A percentile compares a stretch with the other conserved stretches of the same genome.
These are phyloP conservation scores for Salvia splendens DNA, from an alignment of 257 asterid genomes.

Conservation along the genomic window DNA sequence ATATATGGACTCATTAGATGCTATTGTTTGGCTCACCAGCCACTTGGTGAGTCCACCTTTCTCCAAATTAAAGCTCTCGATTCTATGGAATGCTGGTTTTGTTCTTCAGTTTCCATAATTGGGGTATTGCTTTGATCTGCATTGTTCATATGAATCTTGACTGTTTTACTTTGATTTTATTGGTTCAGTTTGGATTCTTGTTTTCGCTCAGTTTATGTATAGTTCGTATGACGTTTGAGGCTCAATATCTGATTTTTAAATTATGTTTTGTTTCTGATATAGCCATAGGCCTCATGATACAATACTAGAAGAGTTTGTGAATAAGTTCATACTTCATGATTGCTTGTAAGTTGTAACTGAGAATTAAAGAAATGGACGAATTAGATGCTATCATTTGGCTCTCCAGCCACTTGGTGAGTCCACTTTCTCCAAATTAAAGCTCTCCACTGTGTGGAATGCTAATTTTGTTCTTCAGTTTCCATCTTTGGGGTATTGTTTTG, in stretches of 20 bases:
- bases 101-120: neutral
- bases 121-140: neutral
- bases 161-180: no score
- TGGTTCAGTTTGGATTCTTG: no score
- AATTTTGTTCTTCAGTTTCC: neutral
- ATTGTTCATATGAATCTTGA: no score
- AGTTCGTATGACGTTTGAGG: neutral
- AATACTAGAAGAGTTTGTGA: neutral
- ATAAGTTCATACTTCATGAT: neutral
- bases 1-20: neutral
- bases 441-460: no score
- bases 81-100: no score
- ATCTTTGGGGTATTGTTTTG: no score
- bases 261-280: neutral
- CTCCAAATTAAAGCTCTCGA: neutral
- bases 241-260: neutral
- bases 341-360: neutral
- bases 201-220: no score
- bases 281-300: conserved; percentile 10
- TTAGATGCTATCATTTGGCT: conserved; percentile 10
- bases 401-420: conserved; percentile 36
- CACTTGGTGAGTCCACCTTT: conserved; percentile 33
- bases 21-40: conserved; percentile 29
- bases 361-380: conserved; percentile 1
- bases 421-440: neutral